Evolutionary conservation across 768 basidiomycete genomes (phyloP).

Genomic region (Erythrobasidium yunnanense): DNA sequence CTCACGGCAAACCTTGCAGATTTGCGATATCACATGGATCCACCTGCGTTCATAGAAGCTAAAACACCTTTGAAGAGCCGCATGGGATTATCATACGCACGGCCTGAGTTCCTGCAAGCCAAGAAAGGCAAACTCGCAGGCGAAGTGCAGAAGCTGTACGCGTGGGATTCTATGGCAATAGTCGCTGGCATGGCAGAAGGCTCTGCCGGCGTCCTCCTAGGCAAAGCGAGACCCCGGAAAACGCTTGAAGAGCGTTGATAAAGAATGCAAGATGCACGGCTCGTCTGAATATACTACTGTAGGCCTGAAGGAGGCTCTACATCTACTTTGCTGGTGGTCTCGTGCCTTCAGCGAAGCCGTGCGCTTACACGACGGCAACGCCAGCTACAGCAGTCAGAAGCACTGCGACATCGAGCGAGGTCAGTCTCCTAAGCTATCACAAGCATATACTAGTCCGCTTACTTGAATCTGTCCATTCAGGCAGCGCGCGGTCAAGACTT

Average conservation of each 20-base stretch:
- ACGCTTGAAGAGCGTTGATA: background rate
- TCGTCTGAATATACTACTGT: background rate
- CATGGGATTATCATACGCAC: background rate
- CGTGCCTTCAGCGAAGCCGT: too few relatives aligned
- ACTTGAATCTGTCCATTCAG: constrained; percentile 50
- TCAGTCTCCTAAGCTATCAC: background rate
- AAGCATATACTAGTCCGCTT: constrained; percentile 29
- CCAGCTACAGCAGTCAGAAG: constrained; percentile 11
- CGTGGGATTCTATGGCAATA: constrained; percentile 8
- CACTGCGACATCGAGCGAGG: background rate
- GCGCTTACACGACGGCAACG: background rate
- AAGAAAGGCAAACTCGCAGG: background rate
- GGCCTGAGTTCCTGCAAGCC: background rate
- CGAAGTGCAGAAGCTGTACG: constrained; percentile 7
- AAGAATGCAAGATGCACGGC: background rate
- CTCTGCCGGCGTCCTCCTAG: background rate
- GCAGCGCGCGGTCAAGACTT: constrained; percentile 63
- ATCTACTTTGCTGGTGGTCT: background rate
- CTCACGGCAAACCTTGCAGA: constrained; percentile 17
- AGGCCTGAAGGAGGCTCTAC: background rate
- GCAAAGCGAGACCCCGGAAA: constrained; percentile 8
- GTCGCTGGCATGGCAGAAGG: constrained; percentile 22
- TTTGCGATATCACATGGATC: constrained; percentile 22
- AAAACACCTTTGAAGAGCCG: background rate
- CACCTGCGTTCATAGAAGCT: constrained; percentile 5